Conservation (phyloP, 192 early-diverging fungal species). For the Helicostylum pulchrum region DNA sequence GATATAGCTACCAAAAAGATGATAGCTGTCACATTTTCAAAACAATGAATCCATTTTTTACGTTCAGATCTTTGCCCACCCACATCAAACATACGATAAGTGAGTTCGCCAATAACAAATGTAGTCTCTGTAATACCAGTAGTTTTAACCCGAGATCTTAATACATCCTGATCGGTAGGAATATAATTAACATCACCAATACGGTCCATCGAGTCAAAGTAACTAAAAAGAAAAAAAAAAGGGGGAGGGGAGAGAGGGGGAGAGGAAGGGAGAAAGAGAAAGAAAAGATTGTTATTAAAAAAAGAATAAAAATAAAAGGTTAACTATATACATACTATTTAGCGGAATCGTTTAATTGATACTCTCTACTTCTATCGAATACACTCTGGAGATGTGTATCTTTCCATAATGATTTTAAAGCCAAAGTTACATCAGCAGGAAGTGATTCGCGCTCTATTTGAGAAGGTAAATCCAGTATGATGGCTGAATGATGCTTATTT, state of each 20-base stretch:
- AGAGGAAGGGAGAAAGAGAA: neutral
- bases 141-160: slow-evolving; percentile 95
- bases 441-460: slow-evolving; percentile 90
- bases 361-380: slow-evolving; percentile 83
- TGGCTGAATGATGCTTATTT: slow-evolving; percentile 64
- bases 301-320: neutral
- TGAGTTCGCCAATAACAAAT: slow-evolving; percentile 89
- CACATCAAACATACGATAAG: slow-evolving; percentile 97
- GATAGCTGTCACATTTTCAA: slow-evolving; percentile 95
- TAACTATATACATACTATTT: slow-evolving; percentile 68
- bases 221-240: slow-evolving; percentile 50
- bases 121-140: slow-evolving; percentile 96
- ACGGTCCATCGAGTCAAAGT: slow-evolving; percentile 94
- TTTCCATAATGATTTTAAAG: slow-evolving; percentile 79
- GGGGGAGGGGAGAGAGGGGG: slow-evolving; percentile 19
- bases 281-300: neutral
- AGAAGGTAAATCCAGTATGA: slow-evolving; percentile 76
- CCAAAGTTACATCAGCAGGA: slow-evolving; percentile 74
- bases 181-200: slow-evolving; percentile 78
- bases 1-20: slow-evolving; percentile 94
- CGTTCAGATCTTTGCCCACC: slow-evolving; percentile 97
- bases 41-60: slow-evolving; percentile 99
- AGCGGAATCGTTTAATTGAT: slow-evolving; percentile 97
- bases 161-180: slow-evolving; percentile 94
- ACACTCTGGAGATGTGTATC: slow-evolving; percentile 79